Evolutionary conservation across 2,329 filamentous ascomycete genomes (phyloP), one percentile per base, ranked within the genome.

Genomic region (Pseudogymnoascus sp.): DNA sequence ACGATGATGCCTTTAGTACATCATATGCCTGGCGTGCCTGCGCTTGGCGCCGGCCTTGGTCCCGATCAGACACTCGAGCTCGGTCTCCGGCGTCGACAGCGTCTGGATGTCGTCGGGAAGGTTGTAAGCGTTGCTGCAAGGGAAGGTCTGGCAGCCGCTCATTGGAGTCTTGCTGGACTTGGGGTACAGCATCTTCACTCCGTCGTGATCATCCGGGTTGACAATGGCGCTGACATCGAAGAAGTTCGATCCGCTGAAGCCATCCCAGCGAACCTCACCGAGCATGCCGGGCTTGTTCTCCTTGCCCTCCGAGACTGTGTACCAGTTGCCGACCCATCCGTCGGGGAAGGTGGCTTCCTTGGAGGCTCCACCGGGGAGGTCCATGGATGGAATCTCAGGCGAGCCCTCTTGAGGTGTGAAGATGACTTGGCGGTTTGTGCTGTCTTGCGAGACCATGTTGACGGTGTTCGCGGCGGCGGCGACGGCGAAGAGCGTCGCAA

Each of bases 171-270:
- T 67, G 61, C 64, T 39, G 59, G 60, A 67, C 61, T 69, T 70
- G 28, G 81, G 81, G 73, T 73, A 83, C 71, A 84, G 76, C 73
- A 78, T 72, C 76, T 83, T 82, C 68, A 84, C 76, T 66, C 80
- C 80, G 64, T 77, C 62, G 65, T 72, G 67, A 71, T 83, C 82
- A 38, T 68, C 68, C 58, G 79, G 72, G 71, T 80, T 73, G 67
- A 83, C 79, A 65, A 84, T 84, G 70, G 81, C 81, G 9, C 80
- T 83, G 64, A 84, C 80, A 64, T 84, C 82, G 62, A 81, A 84
- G 77, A 78, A 84, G 62, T 78, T 82, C 62, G 74, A 63, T 65
- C 74, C 80, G 59, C 70, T 68, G 72, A 72, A 81, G 68, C 77
- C 79, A 60, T 77, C 73, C 65, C 81, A 82, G 3, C 76, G 75